Evolutionary conservation across 1,284 basidiomycete species (phyloP), one percentile per base, ranked within the genome.

Genomic region (Moesziomyces aphidis): DNA sequence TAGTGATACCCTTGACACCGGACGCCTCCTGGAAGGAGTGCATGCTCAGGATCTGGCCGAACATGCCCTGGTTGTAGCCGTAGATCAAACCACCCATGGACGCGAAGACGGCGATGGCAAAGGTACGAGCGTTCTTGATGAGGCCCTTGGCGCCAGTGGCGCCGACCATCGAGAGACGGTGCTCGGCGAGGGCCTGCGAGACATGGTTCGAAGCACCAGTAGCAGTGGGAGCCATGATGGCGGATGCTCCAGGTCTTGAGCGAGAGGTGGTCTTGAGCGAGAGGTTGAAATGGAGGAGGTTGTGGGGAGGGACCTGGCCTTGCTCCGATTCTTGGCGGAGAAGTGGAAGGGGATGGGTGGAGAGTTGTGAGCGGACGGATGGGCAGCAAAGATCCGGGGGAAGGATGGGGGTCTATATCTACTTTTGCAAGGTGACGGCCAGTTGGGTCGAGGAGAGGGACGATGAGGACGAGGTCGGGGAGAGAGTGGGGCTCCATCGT

Each of bases 51-150:
- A 93, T 89, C 82, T 93, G 78, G 46, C 77, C 77, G 34, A 79
- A 80, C 68, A 78, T 70, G 42, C 90, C 90, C 78, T 91, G 90
- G 74, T 91, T 90, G 83, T 91, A 91, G 5, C 92, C 92, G 83
- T 93, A 93, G 24, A 91, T 89, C 50, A 93, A 82, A 0, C 92
- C 92, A 4, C 92, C 92, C 74, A 93, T 88, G 17, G 90, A 91
- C 0, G 90, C 92, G 50, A 81, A 81, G 34, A 81, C 61, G 46
- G 79, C 79, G 36, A 80, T 81, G 47, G 61, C 31, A 44, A 74
- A 65, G 50, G 78, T 78, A 24, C 72, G 58, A 13, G 60, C 60
- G 51, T 81, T 81, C 59, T 64, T 62, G 53, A 80, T 26, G 54
- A 81, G 73, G 46, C 79, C 79, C 22, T 45, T 46, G 21, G 73